Base-by-base conservation (phyloP, 345 rosid genomes). In the Brassica carinata region DNA sequence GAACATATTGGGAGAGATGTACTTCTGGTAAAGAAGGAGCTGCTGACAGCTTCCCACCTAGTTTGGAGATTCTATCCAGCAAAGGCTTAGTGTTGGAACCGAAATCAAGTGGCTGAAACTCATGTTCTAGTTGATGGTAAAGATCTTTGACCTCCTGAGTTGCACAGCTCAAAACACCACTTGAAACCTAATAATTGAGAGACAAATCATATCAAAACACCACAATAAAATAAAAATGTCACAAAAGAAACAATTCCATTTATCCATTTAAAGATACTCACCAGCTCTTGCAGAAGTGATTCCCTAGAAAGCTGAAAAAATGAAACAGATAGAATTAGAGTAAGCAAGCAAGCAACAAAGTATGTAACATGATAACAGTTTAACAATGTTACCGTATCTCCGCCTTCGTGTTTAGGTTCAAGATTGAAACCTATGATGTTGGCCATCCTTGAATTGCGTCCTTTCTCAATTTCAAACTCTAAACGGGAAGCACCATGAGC, bases 91-190 rank as follows among this genome's bases (percentile, higher is more conserved):
- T 85, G 85, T 88, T 94, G 19, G 87, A 83, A 4, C 94, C 91
- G 68, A 92, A 90, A 86, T 94, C 98, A 34, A 93, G 81, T 8
- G 97, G 94, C 26, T 89, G 87, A 85, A 90, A 90, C 63, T 94
- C 97, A 67, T 92, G 89, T 86, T 96, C 99, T 72, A 96, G 79
- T 63, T 92, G 86, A 86, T 91, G 86, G 84, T 87, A 94, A 45
- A 96, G 89, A 82, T 96, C 99, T 81, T 94, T 94, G 48, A 94
- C 98, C 84, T 96, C 99, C 83, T 89, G 98, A 14, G 89, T 87
- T 7, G 90, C 98, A 88, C 96, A 96, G 82, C 92, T 91, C 81
- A 94, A 77, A 19, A 94, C 97, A 77, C 99, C 98, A 81, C 89
- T 92, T 45, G 91, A 85, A 8, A 90, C 97, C 98, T 96, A 76